A percentile compares a stretch with the other conserved stretches of the same genome.
Conservation (phyloP, 1,139 yeast genomes). For the Kodamaea suecica region DNA sequence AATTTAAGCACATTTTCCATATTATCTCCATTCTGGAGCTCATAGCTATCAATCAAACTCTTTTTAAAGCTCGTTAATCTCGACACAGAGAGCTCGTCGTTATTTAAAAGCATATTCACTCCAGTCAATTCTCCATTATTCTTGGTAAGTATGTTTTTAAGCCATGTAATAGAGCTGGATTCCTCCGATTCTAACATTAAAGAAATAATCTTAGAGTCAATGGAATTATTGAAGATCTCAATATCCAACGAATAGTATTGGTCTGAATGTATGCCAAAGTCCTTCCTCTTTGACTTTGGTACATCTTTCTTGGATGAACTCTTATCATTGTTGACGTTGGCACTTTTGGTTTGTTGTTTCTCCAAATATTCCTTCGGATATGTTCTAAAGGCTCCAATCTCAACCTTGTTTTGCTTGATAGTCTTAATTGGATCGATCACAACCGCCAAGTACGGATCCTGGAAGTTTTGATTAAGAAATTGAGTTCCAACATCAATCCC, state of each 20-base stretch:
- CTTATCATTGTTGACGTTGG: slow-evolving; percentile 4
- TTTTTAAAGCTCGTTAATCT: not conserved
- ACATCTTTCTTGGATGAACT: slow-evolving; percentile 18
- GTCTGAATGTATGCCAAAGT: slow-evolving; percentile 69
- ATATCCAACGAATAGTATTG: slow-evolving; percentile 70
- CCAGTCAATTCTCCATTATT: slow-evolving; percentile 6
- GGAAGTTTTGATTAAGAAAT: slow-evolving; percentile 76
- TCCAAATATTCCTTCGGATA: slow-evolving; percentile 45
- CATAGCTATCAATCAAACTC: slow-evolving; percentile 12
- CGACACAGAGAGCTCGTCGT: too few species aligned
- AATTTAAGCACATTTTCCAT: slow-evolving; percentile 12
- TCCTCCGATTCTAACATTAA: slow-evolving; percentile 14
- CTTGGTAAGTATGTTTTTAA: slow-evolving; percentile 10
- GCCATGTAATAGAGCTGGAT: slow-evolving; percentile 15
- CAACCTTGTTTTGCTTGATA: slow-evolving; percentile 60
- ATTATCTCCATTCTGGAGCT: slow-evolving; percentile 12
- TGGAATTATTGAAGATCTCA: slow-evolving; percentile 54
- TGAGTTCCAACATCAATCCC: slow-evolving; percentile 92
- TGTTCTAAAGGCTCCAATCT: slow-evolving; percentile 91
- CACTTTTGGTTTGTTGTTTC: slow-evolving; percentile 8
- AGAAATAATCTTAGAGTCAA: slow-evolving; percentile 43
- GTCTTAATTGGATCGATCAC: slow-evolving; percentile 85
- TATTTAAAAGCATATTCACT: too few species aligned
- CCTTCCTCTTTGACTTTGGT: slow-evolving; percentile 51
- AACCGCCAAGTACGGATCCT: slow-evolving; percentile 87